Evolutionary conservation across 2,329 filamentous ascomycete species (phyloP).

Genomic region (Calonectria hawksworthii): DNA sequence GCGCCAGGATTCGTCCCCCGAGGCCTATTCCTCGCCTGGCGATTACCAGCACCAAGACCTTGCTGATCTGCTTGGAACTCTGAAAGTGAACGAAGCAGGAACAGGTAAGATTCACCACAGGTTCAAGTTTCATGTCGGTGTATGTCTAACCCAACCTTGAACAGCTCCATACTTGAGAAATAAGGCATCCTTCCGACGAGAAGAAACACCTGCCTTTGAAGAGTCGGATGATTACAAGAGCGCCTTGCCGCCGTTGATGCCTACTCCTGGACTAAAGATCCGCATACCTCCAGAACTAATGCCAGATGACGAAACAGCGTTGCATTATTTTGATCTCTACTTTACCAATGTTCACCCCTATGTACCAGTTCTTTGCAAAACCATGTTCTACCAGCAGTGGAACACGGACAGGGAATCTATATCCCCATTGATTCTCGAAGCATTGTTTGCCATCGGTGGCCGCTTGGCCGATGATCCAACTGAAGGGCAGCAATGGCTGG

Average conservation of each 20-base stretch:
- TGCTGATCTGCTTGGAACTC: constrained; percentile 84
- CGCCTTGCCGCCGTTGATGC: constrained; percentile 75
- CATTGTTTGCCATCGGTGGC: constrained; percentile 90
- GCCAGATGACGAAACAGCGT: constrained; percentile 85
- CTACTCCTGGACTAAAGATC: constrained; percentile 81
- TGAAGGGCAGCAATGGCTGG: constrained; percentile 93
- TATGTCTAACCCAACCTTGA: constrained; percentile 16
- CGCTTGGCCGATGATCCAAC: constrained; percentile 86
- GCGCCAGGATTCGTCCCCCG: constrained; percentile 55
- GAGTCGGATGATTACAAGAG: constrained; percentile 82
- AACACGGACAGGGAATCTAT: constrained; percentile 84
- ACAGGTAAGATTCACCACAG: constrained; percentile 75
- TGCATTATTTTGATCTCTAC: constrained; percentile 91
- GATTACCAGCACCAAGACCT: constrained; percentile 79
- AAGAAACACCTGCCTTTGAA: constrained; percentile 75
- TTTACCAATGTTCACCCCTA: constrained; percentile 94
- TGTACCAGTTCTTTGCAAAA: constrained; percentile 88
- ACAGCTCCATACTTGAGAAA: constrained; percentile 87
- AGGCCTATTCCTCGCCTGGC: constrained; percentile 69
- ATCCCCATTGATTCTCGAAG: constrained; percentile 89
- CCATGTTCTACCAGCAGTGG: constrained; percentile 91
- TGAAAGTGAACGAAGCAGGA: constrained; percentile 89
- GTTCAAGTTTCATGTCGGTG: constrained; percentile 27
- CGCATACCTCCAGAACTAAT: constrained; percentile 94
- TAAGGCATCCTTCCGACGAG: constrained; percentile 63